phyloP scores from a whole-genome alignment of 768 basidiomycete species.

The Cystobasidium onofrii region DNA sequence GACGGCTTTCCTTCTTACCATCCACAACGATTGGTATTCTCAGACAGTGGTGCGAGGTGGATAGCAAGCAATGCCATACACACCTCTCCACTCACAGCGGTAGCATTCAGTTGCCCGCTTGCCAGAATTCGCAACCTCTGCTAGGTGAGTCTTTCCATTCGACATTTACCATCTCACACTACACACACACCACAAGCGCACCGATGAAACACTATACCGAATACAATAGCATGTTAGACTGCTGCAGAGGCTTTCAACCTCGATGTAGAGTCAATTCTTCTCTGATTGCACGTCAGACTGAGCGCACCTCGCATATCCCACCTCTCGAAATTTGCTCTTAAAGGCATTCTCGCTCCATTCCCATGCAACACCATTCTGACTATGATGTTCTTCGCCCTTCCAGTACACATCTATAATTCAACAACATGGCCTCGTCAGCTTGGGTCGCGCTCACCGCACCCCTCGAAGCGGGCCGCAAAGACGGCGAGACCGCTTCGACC shows the following conservation, averaged over 20 bases:
- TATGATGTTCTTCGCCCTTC: not conserved
- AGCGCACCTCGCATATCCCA: constrained; percentile 12
- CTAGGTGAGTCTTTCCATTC: not conserved
- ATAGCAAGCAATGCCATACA: not conserved
- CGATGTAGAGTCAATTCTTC: not conserved
- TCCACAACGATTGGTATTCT: not conserved
- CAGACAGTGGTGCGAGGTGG: not conserved
- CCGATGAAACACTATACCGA: constrained; percentile 27
- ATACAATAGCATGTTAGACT: constrained; percentile 37
- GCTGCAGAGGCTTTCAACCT: constrained; percentile 1
- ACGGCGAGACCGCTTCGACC: constrained; percentile 30
- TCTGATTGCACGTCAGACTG: constrained; percentile 37
- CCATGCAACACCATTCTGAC: not conserved
- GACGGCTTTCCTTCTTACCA: not conserved
- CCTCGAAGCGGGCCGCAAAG: not conserved
- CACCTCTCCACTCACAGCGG: not conserved
- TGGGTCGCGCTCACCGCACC: constrained; percentile 28
- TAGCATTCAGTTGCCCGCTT: not conserved
- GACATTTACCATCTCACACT: too few species aligned
- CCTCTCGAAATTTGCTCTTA: not conserved
- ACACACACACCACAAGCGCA: not conserved
- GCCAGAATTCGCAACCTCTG: not conserved
- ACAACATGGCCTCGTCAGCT: constrained; percentile 1
- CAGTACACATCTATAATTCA: not conserved
- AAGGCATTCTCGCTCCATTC: not conserved